phyloP scores from a whole-genome alignment of 305 asterid species.

The Plantago lanceolata region DNA sequence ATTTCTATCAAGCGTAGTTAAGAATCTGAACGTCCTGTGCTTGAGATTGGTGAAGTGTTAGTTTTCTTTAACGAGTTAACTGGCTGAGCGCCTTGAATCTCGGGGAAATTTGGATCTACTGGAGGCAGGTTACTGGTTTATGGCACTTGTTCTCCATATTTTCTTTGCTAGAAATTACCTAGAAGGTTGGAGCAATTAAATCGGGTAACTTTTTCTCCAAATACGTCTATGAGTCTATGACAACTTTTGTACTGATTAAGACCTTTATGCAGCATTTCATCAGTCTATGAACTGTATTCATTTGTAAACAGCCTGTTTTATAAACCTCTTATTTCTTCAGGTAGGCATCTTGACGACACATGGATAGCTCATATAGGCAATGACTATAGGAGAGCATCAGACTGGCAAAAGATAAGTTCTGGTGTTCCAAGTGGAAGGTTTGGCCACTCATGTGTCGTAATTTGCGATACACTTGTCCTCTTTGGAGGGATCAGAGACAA shows the following conservation, averaged over 20 bases:
- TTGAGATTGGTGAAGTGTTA: not conserved
- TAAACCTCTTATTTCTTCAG: conserved; percentile 31
- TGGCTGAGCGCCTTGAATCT: not conserved
- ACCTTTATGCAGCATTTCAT: not conserved
- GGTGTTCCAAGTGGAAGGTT: conserved; percentile 85
- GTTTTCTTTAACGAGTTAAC: not conserved
- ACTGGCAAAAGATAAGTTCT: conserved; percentile 63
- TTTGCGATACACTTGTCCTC: conserved; percentile 54
- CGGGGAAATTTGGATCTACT: not conserved
- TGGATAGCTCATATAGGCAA: conserved; percentile 66
- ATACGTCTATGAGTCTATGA: too few relatives aligned
- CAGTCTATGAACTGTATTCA: not conserved
- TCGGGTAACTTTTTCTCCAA: too few relatives aligned
- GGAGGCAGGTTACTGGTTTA: not conserved
- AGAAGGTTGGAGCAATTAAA: not conserved
- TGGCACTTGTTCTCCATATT: not conserved
- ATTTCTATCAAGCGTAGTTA: not conserved
- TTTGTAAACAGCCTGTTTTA: conserved; percentile 5
- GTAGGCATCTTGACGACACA: conserved; percentile 88
- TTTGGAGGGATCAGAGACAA: conserved; percentile 89
- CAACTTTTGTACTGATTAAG: too few relatives aligned
- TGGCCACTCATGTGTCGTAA: conserved; percentile 75
- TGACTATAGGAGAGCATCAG: conserved; percentile 39
- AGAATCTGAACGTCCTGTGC: not conserved
- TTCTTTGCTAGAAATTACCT: not conserved